phyloP scores from a whole-genome alignment of 2,329 filamentous ascomycete genomes.

The Ceratocystis alfenasii region DNA sequence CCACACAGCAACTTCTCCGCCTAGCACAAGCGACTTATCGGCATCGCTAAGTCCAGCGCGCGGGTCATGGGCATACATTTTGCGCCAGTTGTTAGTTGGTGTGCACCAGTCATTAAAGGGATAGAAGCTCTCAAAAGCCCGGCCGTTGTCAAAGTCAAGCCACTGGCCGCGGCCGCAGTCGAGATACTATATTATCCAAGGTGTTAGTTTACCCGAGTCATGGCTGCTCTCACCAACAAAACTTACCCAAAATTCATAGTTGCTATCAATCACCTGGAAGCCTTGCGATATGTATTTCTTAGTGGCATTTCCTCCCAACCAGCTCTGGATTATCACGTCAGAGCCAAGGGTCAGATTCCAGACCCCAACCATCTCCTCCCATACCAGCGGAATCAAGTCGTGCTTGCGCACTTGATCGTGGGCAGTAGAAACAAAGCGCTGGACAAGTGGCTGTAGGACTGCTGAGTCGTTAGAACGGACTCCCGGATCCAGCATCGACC shows the following conservation, averaged over 20 bases:
- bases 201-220: slow-evolving; percentile 23
- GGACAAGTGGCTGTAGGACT: slow-evolving; percentile 62
- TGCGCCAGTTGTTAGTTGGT: slow-evolving; percentile 68
- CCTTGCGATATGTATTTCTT: slow-evolving; percentile 48
- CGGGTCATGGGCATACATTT: slow-evolving; percentile 72
- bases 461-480: slow-evolving; percentile 52
- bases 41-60: slow-evolving; percentile 48
- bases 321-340: slow-evolving; percentile 67
- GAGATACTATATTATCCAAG: slow-evolving; percentile 46
- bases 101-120: slow-evolving; percentile 73
- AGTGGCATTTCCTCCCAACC: slow-evolving; percentile 55
- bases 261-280: slow-evolving; percentile 60
- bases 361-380: slow-evolving; percentile 73
- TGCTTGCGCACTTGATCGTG: slow-evolving; percentile 51
- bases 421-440: slow-evolving; percentile 61
- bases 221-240: background rate
- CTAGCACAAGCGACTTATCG: slow-evolving; percentile 56
- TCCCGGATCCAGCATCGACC: slow-evolving; percentile 60
- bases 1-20: slow-evolving; percentile 75
- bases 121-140: slow-evolving; percentile 41
- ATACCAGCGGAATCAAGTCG: slow-evolving; percentile 63
- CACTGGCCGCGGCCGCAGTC: slow-evolving; percentile 74
- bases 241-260: slow-evolving; percentile 65
- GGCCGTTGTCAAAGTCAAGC: slow-evolving; percentile 56
- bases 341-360: slow-evolving; percentile 64